A percentile compares a stretch with the other conserved stretches of the same genome.
Evolutionary conservation across 2,329 filamentous ascomycete species (phyloP).

Genomic region (Didymella pinodella): DNA sequence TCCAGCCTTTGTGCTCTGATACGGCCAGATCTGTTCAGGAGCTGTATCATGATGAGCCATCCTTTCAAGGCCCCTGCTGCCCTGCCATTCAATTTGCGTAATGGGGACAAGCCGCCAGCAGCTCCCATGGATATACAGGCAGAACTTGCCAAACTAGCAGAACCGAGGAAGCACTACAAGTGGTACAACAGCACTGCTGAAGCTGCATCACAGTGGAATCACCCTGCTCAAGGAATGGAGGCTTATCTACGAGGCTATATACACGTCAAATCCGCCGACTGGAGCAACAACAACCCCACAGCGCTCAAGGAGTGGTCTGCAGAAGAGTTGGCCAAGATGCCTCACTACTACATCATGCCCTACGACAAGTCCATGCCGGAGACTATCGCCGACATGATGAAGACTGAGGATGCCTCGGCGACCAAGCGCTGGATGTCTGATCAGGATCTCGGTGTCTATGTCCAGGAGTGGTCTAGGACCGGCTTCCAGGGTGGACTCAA

Average conservation of each 20-base stretch:
- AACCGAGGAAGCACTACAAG: slow-evolving; percentile 74
- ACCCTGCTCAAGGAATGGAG: slow-evolving; percentile 62
- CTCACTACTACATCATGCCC: slow-evolving; percentile 74
- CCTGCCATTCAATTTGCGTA: slow-evolving; percentile 59
- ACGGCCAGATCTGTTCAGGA: slow-evolving; percentile 70
- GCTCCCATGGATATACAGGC: slow-evolving; percentile 60
- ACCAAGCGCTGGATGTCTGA: slow-evolving; percentile 64
- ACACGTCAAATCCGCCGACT: slow-evolving; percentile 71
- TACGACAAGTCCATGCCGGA: slow-evolving; percentile 65
- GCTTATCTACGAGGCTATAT: slow-evolving; percentile 72
- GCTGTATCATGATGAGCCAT: slow-evolving; percentile 70
- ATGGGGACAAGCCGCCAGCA: slow-evolving; percentile 30
- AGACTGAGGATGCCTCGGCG: slow-evolving; percentile 56
- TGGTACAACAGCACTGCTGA: slow-evolving; percentile 66
- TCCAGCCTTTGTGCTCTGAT: slow-evolving; percentile 67
- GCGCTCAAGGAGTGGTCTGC: slow-evolving; percentile 66
- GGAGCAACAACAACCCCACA: slow-evolving; percentile 62
- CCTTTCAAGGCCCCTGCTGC: slow-evolving; percentile 64
- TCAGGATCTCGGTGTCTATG: slow-evolving; percentile 67
- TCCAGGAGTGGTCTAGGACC: slow-evolving; percentile 66
- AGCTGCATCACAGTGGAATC: slow-evolving; percentile 59
- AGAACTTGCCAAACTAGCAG: slow-evolving; percentile 61
- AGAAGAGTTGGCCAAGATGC: slow-evolving; percentile 65
- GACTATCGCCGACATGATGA: slow-evolving; percentile 64
- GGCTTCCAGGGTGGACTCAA: slow-evolving; percentile 72